Evolutionary conservation across 768 basidiomycete genomes (phyloP).

Genomic region (Lentinula detonsa): DNA sequence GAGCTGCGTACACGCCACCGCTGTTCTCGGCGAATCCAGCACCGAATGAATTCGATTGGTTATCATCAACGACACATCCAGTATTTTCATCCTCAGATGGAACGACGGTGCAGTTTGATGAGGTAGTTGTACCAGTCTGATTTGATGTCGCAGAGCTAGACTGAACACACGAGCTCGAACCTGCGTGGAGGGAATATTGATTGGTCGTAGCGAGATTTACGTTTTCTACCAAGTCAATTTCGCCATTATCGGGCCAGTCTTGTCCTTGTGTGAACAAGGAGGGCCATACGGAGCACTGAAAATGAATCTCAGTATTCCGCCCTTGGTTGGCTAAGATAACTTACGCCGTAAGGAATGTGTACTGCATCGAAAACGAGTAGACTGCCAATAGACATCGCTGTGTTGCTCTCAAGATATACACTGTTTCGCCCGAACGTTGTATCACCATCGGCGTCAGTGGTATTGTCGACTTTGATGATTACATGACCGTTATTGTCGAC

Average conservation of each 20-base stretch:
- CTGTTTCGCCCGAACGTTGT: slow-evolving; percentile 11
- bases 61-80: not conserved
- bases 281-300: slow-evolving; percentile 6
- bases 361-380: slow-evolving; percentile 13
- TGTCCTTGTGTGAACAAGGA: slow-evolving; percentile 5
- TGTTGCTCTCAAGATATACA: slow-evolving; percentile 10
- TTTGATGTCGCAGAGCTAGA: not conserved
- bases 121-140: not conserved
- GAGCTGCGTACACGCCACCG: not conserved
- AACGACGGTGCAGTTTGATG: not conserved
- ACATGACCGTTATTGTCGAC: slow-evolving; percentile 13
- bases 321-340: not conserved
- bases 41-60: not conserved
- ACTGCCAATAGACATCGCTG: slow-evolving; percentile 11
- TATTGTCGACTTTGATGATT: slow-evolving; percentile 16
- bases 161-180: not conserved
- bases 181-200: slow-evolving; percentile 3
- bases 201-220: slow-evolving; percentile 4
- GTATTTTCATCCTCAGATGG: not conserved
- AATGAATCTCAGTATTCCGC: not conserved
- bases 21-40: not conserved
- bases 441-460: slow-evolving; percentile 9
- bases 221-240: slow-evolving; percentile 10
- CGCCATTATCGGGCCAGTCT: slow-evolving; percentile 7
- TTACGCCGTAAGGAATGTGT: slow-evolving; percentile 15